These are phyloP conservation scores for Thielaviopsis ethacetica DNA, from an alignment of 2,329 filamentous ascomycete species.

Conservation along the genomic window DNA sequence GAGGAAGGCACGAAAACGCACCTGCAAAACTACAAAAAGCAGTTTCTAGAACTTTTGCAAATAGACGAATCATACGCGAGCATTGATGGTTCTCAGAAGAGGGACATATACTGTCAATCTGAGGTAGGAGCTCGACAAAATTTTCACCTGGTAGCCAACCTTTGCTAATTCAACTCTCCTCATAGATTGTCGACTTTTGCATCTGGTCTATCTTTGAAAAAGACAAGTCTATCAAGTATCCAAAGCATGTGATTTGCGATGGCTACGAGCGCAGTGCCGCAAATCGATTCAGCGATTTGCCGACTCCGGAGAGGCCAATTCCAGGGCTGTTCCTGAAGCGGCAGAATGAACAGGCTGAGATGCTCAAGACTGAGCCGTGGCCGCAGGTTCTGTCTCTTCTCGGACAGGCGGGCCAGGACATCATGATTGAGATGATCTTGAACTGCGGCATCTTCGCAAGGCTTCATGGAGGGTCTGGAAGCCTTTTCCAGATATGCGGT, in stretches of 20 bases:
- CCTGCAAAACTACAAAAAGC: not conserved
- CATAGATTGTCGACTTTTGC: constrained; percentile 57
- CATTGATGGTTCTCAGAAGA: constrained; percentile 24
- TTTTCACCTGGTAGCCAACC: constrained; percentile 1
- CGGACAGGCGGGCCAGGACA: constrained; percentile 55
- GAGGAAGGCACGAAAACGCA: not conserved
- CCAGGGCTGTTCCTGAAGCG: constrained; percentile 46
- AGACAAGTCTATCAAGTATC: constrained; percentile 23
- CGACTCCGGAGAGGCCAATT: constrained; percentile 48
- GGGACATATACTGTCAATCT: constrained; percentile 37
- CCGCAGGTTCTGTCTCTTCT: constrained; percentile 55
- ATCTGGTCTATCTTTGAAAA: constrained; percentile 63
- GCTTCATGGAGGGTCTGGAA: constrained; percentile 41
- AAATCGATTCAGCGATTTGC: constrained; percentile 18
- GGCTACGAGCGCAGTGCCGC: constrained; percentile 46
- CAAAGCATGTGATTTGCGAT: constrained; percentile 66
- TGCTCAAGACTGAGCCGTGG: constrained; percentile 59
- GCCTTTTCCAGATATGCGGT: constrained; percentile 70
- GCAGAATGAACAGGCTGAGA: constrained; percentile 34
- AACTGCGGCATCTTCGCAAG: constrained; percentile 61
- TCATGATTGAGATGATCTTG: constrained; percentile 63
- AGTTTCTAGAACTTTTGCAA: constrained; percentile 1
- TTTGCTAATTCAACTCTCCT: constrained; percentile 1
- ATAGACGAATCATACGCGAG: constrained; percentile 39
- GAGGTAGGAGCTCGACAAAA: constrained; percentile 33